Evolutionary conservation across 169 alveolate species (phyloP).

Genomic region (Babesia caballi): DNA sequence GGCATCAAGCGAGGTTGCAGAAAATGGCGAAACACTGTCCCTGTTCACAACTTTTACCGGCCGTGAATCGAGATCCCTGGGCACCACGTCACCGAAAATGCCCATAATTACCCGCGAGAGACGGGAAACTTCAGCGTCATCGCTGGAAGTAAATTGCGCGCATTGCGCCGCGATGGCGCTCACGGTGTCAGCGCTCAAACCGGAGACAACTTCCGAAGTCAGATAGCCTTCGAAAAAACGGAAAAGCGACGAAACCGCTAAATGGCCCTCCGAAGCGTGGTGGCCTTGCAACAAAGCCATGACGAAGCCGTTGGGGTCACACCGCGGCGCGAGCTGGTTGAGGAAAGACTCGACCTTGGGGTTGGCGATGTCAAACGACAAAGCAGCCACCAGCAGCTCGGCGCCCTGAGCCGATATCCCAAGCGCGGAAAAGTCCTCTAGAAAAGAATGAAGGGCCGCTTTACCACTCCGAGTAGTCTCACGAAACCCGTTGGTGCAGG

Average conservation of each 20-base stretch:
- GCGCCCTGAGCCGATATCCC: not conserved
- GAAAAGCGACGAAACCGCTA: not conserved
- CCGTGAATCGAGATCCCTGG: not conserved
- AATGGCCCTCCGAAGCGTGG: not conserved
- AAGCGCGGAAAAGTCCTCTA: not conserved
- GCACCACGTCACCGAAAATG: not conserved
- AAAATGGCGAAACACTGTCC: not conserved
- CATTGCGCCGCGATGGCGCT: not conserved
- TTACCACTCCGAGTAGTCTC: conserved; percentile 1
- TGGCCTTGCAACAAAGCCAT: not conserved
- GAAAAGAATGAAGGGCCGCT: conserved; percentile 8
- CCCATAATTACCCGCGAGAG: not conserved
- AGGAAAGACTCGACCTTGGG: not conserved
- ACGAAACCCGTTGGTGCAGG: conserved; percentile 20
- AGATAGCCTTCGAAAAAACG: not conserved
- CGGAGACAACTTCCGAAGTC: not conserved
- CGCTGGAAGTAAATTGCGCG: not conserved
- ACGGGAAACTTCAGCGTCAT: not conserved
- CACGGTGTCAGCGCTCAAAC: not conserved
- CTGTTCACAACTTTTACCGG: too few species aligned
- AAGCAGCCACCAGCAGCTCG: not conserved
- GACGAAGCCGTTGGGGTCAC: not conserved
- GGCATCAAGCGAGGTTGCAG: not conserved
- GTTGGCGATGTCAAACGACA: not conserved
- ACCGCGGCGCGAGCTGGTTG: not conserved